These are phyloP conservation scores for Diospyros kaki DNA, from an alignment of 148 eudicot genomes.

Conservation along the genomic window DNA sequence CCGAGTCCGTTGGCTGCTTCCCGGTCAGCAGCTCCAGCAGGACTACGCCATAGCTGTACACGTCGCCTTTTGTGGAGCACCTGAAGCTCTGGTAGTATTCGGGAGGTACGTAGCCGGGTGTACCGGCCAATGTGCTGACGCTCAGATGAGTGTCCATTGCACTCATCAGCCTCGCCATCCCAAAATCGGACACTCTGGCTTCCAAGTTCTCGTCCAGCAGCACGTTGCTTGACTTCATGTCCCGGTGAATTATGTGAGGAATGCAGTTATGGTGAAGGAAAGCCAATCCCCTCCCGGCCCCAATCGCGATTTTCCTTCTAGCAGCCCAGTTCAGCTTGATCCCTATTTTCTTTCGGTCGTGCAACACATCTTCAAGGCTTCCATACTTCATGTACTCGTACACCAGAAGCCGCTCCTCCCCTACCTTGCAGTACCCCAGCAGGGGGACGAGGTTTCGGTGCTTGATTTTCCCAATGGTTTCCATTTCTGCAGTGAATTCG, in stretches of 20 bases:
- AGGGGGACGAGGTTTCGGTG: constrained; percentile 84
- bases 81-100: constrained; percentile 77
- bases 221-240: constrained; percentile 93
- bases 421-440: constrained; percentile 86
- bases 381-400: constrained; percentile 95
- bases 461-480: constrained; percentile 87
- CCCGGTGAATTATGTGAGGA: constrained; percentile 86
- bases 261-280: constrained; percentile 86
- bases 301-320: constrained; percentile 78
- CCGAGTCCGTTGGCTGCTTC: constrained; percentile 69
- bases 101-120: constrained; percentile 88
- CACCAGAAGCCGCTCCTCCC: constrained; percentile 80
- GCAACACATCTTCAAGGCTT: constrained; percentile 80
- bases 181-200: constrained; percentile 87
- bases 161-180: constrained; percentile 89
- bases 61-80: constrained; percentile 83
- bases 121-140: constrained; percentile 86
- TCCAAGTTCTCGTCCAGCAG: constrained; percentile 71
- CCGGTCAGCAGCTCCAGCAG: constrained; percentile 82
- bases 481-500: constrained; percentile 92
- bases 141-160: constrained; percentile 91
- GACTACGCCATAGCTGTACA: constrained; percentile 87
- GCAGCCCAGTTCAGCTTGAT: constrained; percentile 68
- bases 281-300: constrained; percentile 81
- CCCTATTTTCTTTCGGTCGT: constrained; percentile 50